Conservation (phyloP, 208 protist genomes). For the Leishmania major region DNA sequence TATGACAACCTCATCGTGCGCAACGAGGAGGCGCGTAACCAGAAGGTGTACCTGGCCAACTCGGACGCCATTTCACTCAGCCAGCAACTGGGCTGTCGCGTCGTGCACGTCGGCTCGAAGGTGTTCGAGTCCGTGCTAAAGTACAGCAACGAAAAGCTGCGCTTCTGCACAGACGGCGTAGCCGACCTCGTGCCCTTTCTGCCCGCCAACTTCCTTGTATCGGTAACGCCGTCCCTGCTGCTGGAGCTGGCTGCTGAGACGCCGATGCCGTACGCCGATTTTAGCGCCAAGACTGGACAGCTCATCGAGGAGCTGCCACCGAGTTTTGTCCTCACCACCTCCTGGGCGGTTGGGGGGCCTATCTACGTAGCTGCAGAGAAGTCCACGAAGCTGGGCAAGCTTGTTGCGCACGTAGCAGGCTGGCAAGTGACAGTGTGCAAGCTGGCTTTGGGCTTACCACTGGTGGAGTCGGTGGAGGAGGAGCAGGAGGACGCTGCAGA, state of each 20-base stretch:
- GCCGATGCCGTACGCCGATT: slow-evolving; percentile 41
- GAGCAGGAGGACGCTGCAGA: slow-evolving; percentile 3
- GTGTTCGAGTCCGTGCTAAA: slow-evolving; percentile 84
- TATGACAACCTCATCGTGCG: slow-evolving; percentile 59
- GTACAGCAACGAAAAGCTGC: slow-evolving; percentile 82
- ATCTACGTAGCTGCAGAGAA: slow-evolving; percentile 64
- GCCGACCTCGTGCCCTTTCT: slow-evolving; percentile 56
- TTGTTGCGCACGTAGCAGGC: slow-evolving; percentile 60
- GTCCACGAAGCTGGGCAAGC: slow-evolving; percentile 48
- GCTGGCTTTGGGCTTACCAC: slow-evolving; percentile 44
- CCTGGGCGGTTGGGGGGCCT: slow-evolving; percentile 41
- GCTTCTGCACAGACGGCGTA: slow-evolving; percentile 74
- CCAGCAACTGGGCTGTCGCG: slow-evolving; percentile 56
- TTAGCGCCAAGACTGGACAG: slow-evolving; percentile 36
- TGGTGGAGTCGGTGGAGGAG: slow-evolving; percentile 30
- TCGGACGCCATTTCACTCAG: slow-evolving; percentile 47
- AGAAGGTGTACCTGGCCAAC: slow-evolving; percentile 86
- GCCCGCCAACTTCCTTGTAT: slow-evolving; percentile 47
- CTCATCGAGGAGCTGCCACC: slow-evolving; percentile 30
- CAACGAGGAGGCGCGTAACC: slow-evolving; percentile 59
- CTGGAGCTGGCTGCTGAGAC: slow-evolving; percentile 35
- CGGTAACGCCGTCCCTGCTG: slow-evolving; percentile 48
- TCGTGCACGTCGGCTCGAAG: slow-evolving; percentile 82
- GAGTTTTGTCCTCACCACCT: slow-evolving; percentile 56
- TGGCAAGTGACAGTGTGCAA: slow-evolving; percentile 75